A percentile compares a stretch with the other conserved stretches of the same genome.
Conservation (phyloP, 2,329 filamentous ascomycete species). For the Trichoderma afroharzianum region DNA sequence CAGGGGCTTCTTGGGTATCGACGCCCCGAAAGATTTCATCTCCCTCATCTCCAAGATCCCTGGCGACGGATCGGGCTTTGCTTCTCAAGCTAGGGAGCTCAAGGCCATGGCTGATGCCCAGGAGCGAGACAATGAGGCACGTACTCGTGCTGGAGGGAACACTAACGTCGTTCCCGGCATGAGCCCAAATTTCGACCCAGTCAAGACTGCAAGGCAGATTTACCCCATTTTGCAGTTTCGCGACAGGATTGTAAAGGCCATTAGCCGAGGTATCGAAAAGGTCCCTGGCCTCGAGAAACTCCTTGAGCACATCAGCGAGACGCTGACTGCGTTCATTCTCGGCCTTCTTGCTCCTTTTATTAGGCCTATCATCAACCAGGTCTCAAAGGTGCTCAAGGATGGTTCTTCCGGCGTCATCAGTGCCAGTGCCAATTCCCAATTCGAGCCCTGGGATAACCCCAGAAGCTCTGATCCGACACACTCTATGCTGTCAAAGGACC, state of each 20-base stretch:
- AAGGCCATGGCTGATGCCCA: conserved; percentile 60
- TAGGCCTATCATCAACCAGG: conserved; percentile 82
- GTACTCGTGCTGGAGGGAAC: conserved; percentile 40
- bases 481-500: conserved; percentile 79
- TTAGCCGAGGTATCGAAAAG: conserved; percentile 82
- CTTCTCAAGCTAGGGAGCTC: conserved; percentile 61
- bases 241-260: conserved; percentile 86
- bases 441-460: conserved; percentile 76
- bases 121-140: conserved; percentile 52
- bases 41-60: conserved; percentile 74
- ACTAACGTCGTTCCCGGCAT: conserved; percentile 67
- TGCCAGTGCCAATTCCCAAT: conserved; percentile 69
- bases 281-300: conserved; percentile 85
- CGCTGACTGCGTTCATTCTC: conserved; percentile 85
- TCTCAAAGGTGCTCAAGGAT: conserved; percentile 78
- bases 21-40: conserved; percentile 57
- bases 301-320: conserved; percentile 93
- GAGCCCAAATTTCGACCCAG: conserved; percentile 71
- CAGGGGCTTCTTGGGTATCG: conserved; percentile 42
- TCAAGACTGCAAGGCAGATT: conserved; percentile 74
- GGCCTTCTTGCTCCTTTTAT: conserved; percentile 89
- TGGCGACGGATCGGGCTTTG: conserved; percentile 61
- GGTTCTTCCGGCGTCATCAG: conserved; percentile 71
- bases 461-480: conserved; percentile 75
- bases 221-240: conserved; percentile 93